Percentiles rank a stretch among this genome's conserved stretches.
Conservation (phyloP, 1,284 basidiomycete genomes). For the Irpex lacteus region DNA sequence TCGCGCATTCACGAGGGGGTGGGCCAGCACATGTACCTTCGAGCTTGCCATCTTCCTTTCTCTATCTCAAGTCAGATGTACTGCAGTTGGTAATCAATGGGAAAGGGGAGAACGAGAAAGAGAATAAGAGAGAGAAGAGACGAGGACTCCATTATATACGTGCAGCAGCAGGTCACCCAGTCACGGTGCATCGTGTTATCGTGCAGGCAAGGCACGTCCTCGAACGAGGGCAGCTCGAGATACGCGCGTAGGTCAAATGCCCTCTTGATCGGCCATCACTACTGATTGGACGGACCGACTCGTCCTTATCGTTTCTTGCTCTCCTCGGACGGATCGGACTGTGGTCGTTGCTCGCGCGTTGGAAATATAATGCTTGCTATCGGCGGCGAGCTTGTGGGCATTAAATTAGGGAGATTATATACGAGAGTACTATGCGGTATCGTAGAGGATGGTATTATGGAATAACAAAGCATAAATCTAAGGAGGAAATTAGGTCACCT, state of each 20-base stretch:
- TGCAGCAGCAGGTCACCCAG: not conserved
- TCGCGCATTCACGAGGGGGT: slow-evolving; percentile 72
- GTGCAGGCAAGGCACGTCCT: not conserved
- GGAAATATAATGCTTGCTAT: no score
- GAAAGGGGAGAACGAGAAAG: not conserved
- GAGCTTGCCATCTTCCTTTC: not conserved
- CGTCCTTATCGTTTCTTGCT: no score
- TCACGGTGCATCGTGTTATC: not conserved
- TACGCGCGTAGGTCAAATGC: not conserved
- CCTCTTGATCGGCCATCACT: no score
- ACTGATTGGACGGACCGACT: no score
- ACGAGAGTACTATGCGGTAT: not conserved
- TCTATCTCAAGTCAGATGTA: not conserved
- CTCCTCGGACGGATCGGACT: no score
- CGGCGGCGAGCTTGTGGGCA: no score
- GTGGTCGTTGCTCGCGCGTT: no score
- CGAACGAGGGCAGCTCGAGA: not conserved
- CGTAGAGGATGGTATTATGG: not conserved
- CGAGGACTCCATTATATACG: not conserved
- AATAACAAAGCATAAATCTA: not conserved
- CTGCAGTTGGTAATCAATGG: no score
- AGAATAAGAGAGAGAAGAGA: not conserved
- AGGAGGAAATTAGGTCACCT: not conserved
- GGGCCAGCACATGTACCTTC: slow-evolving; percentile 56
- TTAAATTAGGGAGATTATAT: no score